Conservation (phyloP, 2,329 filamentous ascomycete species). For the Venturiaceae sp. region DNA sequence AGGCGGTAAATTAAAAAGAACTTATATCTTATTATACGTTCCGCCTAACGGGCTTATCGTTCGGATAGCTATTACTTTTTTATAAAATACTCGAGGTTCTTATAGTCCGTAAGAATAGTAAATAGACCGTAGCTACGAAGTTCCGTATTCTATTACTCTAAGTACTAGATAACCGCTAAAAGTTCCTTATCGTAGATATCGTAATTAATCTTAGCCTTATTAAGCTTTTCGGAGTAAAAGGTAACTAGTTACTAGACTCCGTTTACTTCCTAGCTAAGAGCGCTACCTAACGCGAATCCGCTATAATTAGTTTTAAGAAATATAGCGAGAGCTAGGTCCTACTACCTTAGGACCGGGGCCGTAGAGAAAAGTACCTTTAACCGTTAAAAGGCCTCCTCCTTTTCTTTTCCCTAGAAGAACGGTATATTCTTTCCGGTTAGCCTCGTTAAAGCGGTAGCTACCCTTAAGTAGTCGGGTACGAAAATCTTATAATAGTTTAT, state of each 20-base stretch:
- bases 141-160: not conserved
- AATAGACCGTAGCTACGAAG: not conserved
- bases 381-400: not conserved
- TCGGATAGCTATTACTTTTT: not conserved
- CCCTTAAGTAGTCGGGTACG: not conserved
- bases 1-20: not conserved
- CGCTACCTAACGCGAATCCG: not conserved
- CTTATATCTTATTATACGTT: not conserved
- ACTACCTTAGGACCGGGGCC: not conserved
- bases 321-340: not conserved
- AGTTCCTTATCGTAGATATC: no score
- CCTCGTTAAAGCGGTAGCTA: not conserved
- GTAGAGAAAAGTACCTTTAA: not conserved
- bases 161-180: not conserved
- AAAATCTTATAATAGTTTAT: not conserved
- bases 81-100: not conserved
- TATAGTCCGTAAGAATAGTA: not conserved
- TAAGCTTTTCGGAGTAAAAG: not conserved
- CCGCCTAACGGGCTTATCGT: not conserved
- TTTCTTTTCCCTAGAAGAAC: not conserved
- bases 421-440: not conserved
- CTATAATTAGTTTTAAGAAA: not conserved
- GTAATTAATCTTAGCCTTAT: not conserved
- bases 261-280: not conserved
- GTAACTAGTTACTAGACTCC: not conserved